These are phyloP conservation scores for Leccinum pellstonianum DNA, from an alignment of 768 basidiomycete genomes.

Conservation along the genomic window DNA sequence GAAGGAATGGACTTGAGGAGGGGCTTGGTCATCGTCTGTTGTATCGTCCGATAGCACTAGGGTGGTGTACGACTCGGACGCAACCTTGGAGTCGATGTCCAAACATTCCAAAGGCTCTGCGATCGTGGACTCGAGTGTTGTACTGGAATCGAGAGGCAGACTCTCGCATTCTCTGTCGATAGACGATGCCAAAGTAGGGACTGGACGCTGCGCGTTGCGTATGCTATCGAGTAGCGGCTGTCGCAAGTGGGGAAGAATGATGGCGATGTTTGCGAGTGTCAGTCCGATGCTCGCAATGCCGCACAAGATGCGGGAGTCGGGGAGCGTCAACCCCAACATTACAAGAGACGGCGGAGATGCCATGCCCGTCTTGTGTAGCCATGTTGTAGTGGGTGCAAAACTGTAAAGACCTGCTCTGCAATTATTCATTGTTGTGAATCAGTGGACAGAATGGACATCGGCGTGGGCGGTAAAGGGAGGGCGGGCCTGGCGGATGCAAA, in stretches of 20 bases:
- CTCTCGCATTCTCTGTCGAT: not conserved
- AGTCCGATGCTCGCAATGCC: constrained; percentile 27
- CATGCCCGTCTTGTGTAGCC: constrained; percentile 22
- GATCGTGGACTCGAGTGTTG: not conserved
- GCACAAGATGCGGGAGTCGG: constrained; percentile 26
- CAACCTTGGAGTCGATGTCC: not conserved
- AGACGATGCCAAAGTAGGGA: not conserved
- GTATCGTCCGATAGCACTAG: not conserved
- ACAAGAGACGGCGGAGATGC: constrained; percentile 29
- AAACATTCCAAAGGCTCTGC: not conserved
- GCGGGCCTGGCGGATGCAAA: not conserved
- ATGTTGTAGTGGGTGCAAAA: constrained; percentile 19
- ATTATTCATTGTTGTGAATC: constrained; percentile 20
- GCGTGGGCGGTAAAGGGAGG: not conserved
- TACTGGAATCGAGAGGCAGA: not conserved
- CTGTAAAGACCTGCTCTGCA: constrained; percentile 30
- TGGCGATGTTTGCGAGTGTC: constrained; percentile 26
- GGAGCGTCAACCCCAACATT: constrained; percentile 23
- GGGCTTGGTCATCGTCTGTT: not conserved
- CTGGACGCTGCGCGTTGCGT: not conserved
- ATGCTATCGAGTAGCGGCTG: constrained; percentile 20
- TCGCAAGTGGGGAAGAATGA: constrained; percentile 25
- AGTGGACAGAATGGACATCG: constrained; percentile 5
- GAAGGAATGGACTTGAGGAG: not conserved
- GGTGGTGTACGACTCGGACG: not conserved